Conservation (phyloP, 331 rosid genomes). For the Acacia pycnantha region DNA sequence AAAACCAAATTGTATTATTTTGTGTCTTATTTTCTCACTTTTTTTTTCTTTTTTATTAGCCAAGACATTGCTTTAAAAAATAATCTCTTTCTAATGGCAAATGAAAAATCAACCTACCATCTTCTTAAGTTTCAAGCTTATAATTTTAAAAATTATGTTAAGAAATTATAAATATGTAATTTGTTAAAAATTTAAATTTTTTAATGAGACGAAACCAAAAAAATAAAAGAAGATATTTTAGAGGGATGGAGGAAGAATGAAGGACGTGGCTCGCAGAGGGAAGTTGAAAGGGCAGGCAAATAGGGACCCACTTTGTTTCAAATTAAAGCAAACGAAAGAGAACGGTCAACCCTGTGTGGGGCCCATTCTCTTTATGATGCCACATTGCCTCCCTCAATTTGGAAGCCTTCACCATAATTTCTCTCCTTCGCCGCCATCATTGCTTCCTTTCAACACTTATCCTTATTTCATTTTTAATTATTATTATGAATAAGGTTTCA, state of each 20-base stretch:
- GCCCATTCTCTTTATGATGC: not conserved
- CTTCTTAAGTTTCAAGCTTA: not conserved
- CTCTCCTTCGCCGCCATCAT: not conserved
- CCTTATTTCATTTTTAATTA: not conserved
- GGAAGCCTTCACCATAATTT: not conserved
- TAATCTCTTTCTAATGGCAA: not conserved
- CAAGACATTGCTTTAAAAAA: not conserved
- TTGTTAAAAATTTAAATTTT: no score
- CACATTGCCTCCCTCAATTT: not conserved
- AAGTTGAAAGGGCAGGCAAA: not conserved
- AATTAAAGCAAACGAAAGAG: not conserved
- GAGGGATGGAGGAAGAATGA: not conserved
- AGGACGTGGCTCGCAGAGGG: not conserved
- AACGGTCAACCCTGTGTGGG: not conserved
- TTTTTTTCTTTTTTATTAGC: not conserved
- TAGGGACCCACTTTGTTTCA: not conserved
- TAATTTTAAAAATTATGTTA: not conserved
- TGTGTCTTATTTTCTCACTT: not conserved
- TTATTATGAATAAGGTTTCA: not conserved
- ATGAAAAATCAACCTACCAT: not conserved
- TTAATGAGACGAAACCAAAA: not conserved
- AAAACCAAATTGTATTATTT: not conserved
- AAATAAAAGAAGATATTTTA: not conserved
- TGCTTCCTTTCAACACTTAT: not conserved
- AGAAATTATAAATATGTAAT: no score